phyloP scores from a whole-genome alignment of 2,329 filamentous ascomycete species.

The Sodiomyces alkalinus region DNA sequence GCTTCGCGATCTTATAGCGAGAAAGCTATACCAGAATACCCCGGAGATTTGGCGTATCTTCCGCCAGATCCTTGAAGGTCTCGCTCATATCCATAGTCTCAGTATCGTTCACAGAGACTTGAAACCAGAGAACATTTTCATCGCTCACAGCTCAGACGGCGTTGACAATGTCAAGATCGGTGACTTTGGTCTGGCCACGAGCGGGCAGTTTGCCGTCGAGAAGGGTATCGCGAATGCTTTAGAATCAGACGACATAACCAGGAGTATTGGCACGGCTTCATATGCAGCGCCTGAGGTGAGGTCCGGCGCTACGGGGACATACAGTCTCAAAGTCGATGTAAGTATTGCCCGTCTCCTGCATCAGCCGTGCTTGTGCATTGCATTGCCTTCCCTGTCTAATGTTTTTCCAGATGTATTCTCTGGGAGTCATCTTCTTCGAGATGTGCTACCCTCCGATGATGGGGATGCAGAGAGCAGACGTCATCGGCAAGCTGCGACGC shows the following conservation, averaged over 20 bases:
- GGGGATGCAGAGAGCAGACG: slow-evolving; percentile 48
- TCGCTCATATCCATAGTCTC: slow-evolving; percentile 77
- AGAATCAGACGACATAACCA: slow-evolving; percentile 50
- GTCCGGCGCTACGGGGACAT: slow-evolving; percentile 57
- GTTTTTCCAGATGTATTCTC: slow-evolving; percentile 86
- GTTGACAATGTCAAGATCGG: slow-evolving; percentile 88
- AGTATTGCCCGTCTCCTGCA: slow-evolving; percentile 17
- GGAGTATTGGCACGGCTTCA: slow-evolving; percentile 62
- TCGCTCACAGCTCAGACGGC: slow-evolving; percentile 51
- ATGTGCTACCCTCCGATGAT: slow-evolving; percentile 64
- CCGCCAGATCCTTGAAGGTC: slow-evolving; percentile 76
- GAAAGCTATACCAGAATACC: slow-evolving; percentile 56
- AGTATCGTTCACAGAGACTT: slow-evolving; percentile 92
- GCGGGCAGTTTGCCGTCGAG: slow-evolving; percentile 58
- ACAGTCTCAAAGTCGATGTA: slow-evolving; percentile 85
- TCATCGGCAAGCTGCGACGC: slow-evolving; percentile 53
- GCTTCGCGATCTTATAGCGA: slow-evolving; percentile 71
- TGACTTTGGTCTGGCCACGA: slow-evolving; percentile 89
- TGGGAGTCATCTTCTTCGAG: slow-evolving; percentile 96
- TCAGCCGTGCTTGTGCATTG: slow-evolving; percentile 6
- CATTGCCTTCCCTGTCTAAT: no score
- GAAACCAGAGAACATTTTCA: slow-evolving; percentile 96
- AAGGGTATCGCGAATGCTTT: slow-evolving; percentile 24
- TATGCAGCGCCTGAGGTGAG: slow-evolving; percentile 90
- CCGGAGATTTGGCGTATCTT: slow-evolving; percentile 83